These are phyloP conservation scores for Salix suchowensis DNA, from an alignment of 345 rosid species.

Conservation along the genomic window DNA sequence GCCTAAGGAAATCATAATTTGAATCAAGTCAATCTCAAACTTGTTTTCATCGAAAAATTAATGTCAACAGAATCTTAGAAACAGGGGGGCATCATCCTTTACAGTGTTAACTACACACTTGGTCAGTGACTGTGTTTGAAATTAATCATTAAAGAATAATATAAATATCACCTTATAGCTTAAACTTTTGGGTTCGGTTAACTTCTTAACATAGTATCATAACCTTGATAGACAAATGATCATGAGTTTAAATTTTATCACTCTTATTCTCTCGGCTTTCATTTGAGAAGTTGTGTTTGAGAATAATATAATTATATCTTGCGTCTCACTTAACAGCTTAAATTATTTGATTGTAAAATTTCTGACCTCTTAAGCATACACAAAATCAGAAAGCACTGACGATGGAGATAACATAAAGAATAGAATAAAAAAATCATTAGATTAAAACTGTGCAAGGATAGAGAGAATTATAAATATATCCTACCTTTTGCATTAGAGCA, in stretches of 20 bases:
- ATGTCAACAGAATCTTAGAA: not conserved
- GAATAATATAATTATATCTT: no score
- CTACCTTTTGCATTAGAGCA: conserved; percentile 84
- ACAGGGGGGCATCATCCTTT: not conserved
- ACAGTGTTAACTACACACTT: not conserved
- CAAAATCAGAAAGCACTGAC: not conserved
- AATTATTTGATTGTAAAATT: no score
- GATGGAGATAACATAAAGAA: not conserved
- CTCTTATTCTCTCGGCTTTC: no score
- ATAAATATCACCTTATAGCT: no score
- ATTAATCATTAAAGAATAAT: no score
- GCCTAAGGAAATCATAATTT: conserved; percentile 47
- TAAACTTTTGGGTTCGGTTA: no score
- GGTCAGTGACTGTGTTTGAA: not conserved
- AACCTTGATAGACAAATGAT: no score
- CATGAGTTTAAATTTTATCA: no score
- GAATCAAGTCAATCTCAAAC: not conserved
- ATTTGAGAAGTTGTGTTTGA: no score
- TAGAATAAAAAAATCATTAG: not conserved
- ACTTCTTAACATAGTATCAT: no score
- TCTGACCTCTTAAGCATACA: not conserved
- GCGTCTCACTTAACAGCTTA: no score
- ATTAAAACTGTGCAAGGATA: not conserved
- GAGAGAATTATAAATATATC: not conserved
- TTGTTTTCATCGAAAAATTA: not conserved